Evolutionary conservation across 768 basidiomycete species (phyloP), one percentile per base, ranked within the genome.

Genomic region (Pisolithus albus): DNA sequence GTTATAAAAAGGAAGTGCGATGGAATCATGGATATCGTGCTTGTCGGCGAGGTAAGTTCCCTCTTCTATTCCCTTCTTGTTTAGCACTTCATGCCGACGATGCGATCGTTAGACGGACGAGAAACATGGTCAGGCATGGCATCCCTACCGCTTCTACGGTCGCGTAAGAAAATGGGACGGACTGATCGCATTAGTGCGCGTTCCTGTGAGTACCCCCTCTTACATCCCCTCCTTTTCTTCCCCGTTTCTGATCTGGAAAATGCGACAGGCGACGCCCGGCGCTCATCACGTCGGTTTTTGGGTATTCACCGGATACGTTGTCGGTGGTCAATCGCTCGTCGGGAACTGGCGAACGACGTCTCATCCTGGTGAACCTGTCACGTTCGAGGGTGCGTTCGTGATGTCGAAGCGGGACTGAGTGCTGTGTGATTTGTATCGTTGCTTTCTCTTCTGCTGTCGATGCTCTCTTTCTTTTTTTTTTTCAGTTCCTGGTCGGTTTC

Each of bases 261-360:
- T 44, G 59, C 46, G 13, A 49, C 24, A 37, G 24, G 18, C 18
- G 41, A 66, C 60, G 15, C 39, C 7, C 50, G 39, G 24, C 16
- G 56, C 10, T 37, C 7, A 50, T 13, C 50, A 47, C 15, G 26
- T 49, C 5, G 64, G 65, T 49, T 7, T 47, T 13, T 70, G 67
- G 59, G 73, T 88, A 39, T 82, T 88, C 57, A 84, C 81, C 30
- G 88, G 88, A 5, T 89, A 88, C 61, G 55, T 90, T 44, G 75
- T 83, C 6, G 84, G 80, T 0, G 78, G 77, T 8, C 67, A 76
- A 52, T 85, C 77, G 51, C 78, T 88, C 54, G 84, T 86, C 15
- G 88, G 88, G 5, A 82, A 81, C 51, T 88, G 87, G 88, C 73
- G 87, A 28, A 65, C 65, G 43, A 69, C 71, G 2, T 0, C 42